A percentile compares a stretch with the other conserved stretches of the same genome.
Conservation (phyloP, 441 rosid species). For the Brassica balearica region DNA sequence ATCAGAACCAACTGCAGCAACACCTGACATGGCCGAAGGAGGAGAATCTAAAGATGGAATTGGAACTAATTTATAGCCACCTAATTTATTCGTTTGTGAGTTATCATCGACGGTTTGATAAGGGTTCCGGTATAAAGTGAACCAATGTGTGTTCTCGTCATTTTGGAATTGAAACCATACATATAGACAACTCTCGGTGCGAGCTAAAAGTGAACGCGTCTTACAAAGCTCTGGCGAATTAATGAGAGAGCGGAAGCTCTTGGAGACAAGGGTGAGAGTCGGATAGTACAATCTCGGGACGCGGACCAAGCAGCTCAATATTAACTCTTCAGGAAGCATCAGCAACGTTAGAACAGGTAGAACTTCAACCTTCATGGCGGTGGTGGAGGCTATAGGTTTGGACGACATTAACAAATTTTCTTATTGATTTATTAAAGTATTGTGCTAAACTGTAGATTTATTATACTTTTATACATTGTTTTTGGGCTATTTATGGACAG, state of each 20-base stretch:
- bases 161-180: neutral
- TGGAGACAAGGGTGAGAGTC: neutral
- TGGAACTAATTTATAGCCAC: neutral
- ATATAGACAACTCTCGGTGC: conserved; percentile 1
- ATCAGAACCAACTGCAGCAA: neutral
- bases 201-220: neutral
- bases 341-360: neutral
- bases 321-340: neutral
- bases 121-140: neutral
- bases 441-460: no score
- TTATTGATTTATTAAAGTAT: neutral
- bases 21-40: neutral
- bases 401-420: neutral
- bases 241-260: neutral
- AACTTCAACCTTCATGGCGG: neutral
- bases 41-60: neutral
- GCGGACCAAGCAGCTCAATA: neutral
- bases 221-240: neutral
- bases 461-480: no score
- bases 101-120: neutral
- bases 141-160: neutral
- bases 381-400: neutral
- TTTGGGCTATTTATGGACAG: no score
- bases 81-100: neutral
- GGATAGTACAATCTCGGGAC: neutral